Conservation (phyloP, 139 green algal species). For the Micractinium conductrix region DNA sequence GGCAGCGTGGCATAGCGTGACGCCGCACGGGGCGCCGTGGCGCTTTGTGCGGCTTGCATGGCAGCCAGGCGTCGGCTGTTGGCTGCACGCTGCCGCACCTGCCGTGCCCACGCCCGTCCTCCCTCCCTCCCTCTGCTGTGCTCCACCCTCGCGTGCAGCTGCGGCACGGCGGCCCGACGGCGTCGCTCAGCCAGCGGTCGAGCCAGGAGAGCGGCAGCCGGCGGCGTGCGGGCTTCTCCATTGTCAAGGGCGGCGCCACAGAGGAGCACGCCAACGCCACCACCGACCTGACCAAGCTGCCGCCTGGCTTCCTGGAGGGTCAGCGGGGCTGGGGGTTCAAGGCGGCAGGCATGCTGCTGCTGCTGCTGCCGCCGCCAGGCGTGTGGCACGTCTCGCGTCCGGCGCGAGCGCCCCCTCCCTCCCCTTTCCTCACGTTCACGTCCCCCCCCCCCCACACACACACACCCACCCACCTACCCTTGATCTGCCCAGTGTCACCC, state of each 20-base stretch:
- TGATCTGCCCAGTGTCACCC: constrained; percentile 21
- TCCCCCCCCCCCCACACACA: too few relatives aligned
- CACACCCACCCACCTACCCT: too few relatives aligned
- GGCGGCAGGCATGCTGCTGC: not conserved
- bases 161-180: not conserved
- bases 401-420: too few relatives aligned
- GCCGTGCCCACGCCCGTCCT: not conserved
- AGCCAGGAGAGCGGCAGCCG: constrained; percentile 24
- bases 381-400: too few relatives aligned
- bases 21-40: not conserved
- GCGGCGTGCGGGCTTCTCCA: not conserved
- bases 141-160: not conserved
- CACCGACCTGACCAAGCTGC: constrained; percentile 40
- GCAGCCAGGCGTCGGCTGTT: not conserved
- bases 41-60: not conserved
- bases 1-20: not conserved
- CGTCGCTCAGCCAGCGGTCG: not conserved
- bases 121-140: not conserved
- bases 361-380: not conserved
- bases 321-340: not conserved
- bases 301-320: constrained; percentile 15
- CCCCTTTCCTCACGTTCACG: too few relatives aligned
- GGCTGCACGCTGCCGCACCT: not conserved
- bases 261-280: not conserved
- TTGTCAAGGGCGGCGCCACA: constrained; percentile 1